Percentiles rank a stretch among this genome's conserved stretches.
Conservation (phyloP, 345 rosid species). For the Anacardium occidentale region DNA sequence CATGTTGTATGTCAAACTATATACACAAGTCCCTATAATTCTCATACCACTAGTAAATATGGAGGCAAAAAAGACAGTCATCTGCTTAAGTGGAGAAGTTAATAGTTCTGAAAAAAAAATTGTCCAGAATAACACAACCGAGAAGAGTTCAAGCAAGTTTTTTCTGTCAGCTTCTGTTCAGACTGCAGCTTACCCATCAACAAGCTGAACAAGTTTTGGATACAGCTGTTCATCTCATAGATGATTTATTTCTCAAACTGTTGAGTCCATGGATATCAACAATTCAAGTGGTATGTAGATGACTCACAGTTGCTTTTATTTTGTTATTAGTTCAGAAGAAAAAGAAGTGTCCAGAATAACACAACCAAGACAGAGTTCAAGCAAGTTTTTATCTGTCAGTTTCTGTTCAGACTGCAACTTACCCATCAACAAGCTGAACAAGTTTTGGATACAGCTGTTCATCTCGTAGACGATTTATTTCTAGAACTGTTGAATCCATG, state of each 20-base stretch:
- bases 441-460: constrained; percentile 84
- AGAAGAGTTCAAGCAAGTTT: neutral
- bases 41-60: neutral
- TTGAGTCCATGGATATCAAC: constrained; percentile 99
- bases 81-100: neutral
- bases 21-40: neutral
- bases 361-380: neutral
- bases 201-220: constrained; percentile 79
- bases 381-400: neutral
- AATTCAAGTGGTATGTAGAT: constrained; percentile 89
- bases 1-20: neutral
- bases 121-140: neutral
- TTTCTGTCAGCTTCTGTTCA: neutral
- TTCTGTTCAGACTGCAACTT: constrained; percentile 34
- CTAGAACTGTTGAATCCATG: constrained; percentile 93
- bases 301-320: constrained; percentile 84
- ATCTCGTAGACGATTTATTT: constrained; percentile 89
- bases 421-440: constrained; percentile 80
- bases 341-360: neutral
- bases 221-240: constrained; percentile 86
- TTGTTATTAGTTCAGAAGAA: too few species aligned
- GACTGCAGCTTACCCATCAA: constrained; percentile 66
- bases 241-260: constrained; percentile 87
- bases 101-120: neutral
- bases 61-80: neutral